Evolutionary conservation across 805 yeast species (phyloP).

Genomic region (Pichia pseudocactophila): DNA sequence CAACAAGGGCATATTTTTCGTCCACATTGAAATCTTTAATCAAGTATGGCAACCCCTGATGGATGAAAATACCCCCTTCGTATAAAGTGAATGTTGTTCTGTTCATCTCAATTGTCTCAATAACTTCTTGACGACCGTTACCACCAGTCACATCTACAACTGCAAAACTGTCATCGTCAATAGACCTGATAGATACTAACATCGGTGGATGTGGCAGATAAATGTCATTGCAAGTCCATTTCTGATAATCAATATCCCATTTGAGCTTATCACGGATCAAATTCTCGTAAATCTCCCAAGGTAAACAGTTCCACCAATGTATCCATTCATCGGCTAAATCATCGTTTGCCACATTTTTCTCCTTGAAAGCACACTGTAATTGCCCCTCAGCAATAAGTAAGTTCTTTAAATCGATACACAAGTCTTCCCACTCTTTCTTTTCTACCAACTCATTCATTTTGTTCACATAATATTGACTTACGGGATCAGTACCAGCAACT

Average conservation of each 20-base stretch:
- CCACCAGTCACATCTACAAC: constrained; percentile 83
- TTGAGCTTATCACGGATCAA: constrained; percentile 28
- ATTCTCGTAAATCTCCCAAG: constrained; percentile 17
- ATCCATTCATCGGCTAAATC: constrained; percentile 16
- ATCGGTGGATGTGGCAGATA: constrained; percentile 79
- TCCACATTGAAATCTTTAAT: constrained; percentile 78
- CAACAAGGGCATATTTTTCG: constrained; percentile 74
- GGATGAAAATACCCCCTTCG: constrained; percentile 86
- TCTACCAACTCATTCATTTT: constrained; percentile 54
- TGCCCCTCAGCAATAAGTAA: constrained; percentile 66
- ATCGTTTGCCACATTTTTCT: constrained; percentile 44
- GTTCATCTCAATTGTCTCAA: constrained; percentile 84
- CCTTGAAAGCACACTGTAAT: constrained; percentile 79
- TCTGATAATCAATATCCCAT: constrained; percentile 33
- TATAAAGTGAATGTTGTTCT: constrained; percentile 86
- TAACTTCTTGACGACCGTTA: constrained; percentile 61
- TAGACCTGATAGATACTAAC: constrained; percentile 70
- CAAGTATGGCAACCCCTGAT: constrained; percentile 86
- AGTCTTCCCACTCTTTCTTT: constrained; percentile 42
- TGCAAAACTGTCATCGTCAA: constrained; percentile 74
- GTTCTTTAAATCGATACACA: constrained; percentile 54
- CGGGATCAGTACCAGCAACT: constrained; percentile 75
- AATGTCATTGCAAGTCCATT: constrained; percentile 45
- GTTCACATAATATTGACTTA: constrained; percentile 75
- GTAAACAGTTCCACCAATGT: constrained; percentile 12